Conservation (phyloP, 1,139 yeast genomes). For the Eremothecium sinecaudum region DNA sequence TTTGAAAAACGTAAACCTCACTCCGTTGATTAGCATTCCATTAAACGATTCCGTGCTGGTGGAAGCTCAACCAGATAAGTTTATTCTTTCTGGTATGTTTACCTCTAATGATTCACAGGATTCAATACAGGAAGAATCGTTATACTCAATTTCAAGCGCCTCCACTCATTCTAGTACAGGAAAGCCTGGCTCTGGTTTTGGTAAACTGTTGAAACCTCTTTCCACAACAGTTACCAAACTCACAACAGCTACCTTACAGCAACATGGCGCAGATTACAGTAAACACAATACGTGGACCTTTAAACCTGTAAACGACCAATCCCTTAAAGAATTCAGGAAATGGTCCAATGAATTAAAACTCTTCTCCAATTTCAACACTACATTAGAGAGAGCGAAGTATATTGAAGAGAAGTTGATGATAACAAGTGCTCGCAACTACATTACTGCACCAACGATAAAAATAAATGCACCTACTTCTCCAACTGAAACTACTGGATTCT, state of each 20-base stretch:
- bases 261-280: slow-evolving; percentile 3
- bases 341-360: slow-evolving; percentile 41
- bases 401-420: slow-evolving; percentile 27
- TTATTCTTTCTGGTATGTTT: slow-evolving; percentile 21
- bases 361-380: slow-evolving; percentile 31
- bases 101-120: not conserved
- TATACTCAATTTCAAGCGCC: not conserved
- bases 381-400: slow-evolving; percentile 31
- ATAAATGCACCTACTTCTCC: not conserved
- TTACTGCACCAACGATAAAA: slow-evolving; percentile 5
- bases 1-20: slow-evolving; percentile 17
- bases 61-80: slow-evolving; percentile 30
- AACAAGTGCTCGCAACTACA: slow-evolving; percentile 11
- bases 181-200: slow-evolving; percentile 1
- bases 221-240: not conserved
- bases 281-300: slow-evolving; percentile 23
- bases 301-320: slow-evolving; percentile 29
- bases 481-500: not conserved
- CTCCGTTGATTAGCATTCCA: slow-evolving; percentile 36
- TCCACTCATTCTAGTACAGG: not conserved
- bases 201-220: slow-evolving; percentile 1
- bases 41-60: slow-evolving; percentile 34
- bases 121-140: not conserved
- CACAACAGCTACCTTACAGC: slow-evolving; percentile 34
- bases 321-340: slow-evolving; percentile 33